Percentiles rank a stretch among this genome's conserved stretches.
Conservation (phyloP, 148 eudicot species). For the Arbutus unedo region DNA sequence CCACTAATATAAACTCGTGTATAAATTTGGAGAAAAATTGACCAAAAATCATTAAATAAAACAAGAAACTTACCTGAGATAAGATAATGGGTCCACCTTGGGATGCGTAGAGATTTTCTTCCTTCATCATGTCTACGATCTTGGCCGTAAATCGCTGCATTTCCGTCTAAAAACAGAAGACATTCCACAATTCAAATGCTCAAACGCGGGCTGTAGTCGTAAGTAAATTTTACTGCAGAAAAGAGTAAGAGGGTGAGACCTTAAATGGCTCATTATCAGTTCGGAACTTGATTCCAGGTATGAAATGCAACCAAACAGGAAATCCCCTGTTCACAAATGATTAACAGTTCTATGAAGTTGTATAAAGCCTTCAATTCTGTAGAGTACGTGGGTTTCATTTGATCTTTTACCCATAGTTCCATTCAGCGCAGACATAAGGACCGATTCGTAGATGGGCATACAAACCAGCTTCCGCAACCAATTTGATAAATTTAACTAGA, state of each 20-base stretch:
- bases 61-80: slow-evolving; percentile 64
- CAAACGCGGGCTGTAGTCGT: background rate
- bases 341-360: background rate
- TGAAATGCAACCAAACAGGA: slow-evolving; percentile 96
- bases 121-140: slow-evolving; percentile 88
- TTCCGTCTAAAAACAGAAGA: slow-evolving; percentile 51
- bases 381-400: too few species aligned
- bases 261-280: slow-evolving; percentile 91
- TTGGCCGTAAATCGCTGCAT: slow-evolving; percentile 84
- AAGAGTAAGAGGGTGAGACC: slow-evolving; percentile 35
- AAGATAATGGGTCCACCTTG: slow-evolving; percentile 98
- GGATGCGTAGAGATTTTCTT: slow-evolving; percentile 76
- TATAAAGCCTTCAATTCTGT: background rate
- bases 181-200: background rate
- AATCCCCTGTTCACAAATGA: slow-evolving; percentile 62
- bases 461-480: slow-evolving; percentile 75
- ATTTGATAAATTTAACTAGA: slow-evolving; percentile 75
- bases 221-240: background rate
- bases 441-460: slow-evolving; percentile 84
- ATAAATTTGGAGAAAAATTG: background rate
- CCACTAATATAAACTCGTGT: too few species aligned
- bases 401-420: slow-evolving; percentile 78
- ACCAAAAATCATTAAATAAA: background rate
- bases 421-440: slow-evolving; percentile 91
- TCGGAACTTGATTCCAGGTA: slow-evolving; percentile 72